Percentiles rank a stretch among this genome's conserved stretches.
Conservation (phyloP, 2,329 filamentous ascomycete species). For the Sporothrix globosa region DNA sequence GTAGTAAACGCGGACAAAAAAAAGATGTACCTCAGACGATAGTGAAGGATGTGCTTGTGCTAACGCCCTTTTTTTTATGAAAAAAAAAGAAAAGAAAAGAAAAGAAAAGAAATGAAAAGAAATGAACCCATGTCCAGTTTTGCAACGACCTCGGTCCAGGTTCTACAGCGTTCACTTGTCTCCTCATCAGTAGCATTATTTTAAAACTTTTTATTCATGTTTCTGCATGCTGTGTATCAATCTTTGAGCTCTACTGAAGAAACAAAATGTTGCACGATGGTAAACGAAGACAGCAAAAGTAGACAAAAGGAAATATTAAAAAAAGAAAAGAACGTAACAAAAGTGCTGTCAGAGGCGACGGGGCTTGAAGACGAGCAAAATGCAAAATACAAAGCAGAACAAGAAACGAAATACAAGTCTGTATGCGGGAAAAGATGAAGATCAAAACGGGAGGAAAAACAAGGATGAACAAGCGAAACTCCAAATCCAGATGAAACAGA, state of each 20-base stretch:
- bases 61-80: neutral
- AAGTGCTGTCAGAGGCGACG: neutral
- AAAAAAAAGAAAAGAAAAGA: too few relatives aligned
- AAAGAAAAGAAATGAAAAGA: too few relatives aligned
- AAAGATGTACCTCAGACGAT: neutral
- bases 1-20: neutral
- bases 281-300: neutral
- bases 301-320: neutral
- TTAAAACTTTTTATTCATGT: constrained; percentile 5
- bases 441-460: neutral
- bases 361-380: neutral
- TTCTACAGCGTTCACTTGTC: neutral
- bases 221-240: neutral
- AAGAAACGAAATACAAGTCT: neutral
- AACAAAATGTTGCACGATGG: neutral
- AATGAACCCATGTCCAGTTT: neutral
- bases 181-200: neutral
- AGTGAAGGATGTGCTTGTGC: neutral
- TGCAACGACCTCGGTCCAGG: neutral
- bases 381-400: neutral
- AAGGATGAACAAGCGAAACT: neutral
- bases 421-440: neutral
- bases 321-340: neutral
- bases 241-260: constrained; percentile 16
- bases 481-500: constrained; percentile 2